Evolutionary conservation across 2,329 filamentous ascomycete genomes (phyloP).

Genomic region (Xylaria sp.): DNA sequence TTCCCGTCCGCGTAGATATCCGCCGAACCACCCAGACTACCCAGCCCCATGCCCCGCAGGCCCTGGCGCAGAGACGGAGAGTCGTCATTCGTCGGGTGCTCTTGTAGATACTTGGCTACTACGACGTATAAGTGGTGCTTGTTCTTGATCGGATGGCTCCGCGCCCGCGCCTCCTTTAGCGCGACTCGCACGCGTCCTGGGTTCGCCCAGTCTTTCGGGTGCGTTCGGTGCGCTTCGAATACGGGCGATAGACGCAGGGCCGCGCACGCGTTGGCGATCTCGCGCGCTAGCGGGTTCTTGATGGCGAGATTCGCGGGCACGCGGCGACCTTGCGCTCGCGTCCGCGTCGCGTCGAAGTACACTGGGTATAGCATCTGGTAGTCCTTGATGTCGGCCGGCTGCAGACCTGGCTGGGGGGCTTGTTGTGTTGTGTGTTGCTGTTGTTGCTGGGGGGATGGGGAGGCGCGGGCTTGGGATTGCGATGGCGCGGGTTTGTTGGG

Average conservation of each 20-base stretch:
- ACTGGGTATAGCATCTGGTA: conserved; percentile 94
- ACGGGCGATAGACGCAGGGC: conserved; percentile 76
- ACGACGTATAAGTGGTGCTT: conserved; percentile 90
- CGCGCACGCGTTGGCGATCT: conserved; percentile 87
- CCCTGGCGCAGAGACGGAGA: conserved; percentile 69
- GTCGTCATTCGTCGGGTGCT: conserved; percentile 79
- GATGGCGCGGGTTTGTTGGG: conserved; percentile 49
- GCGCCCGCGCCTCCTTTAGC: conserved; percentile 61
- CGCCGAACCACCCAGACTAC: conserved; percentile 76
- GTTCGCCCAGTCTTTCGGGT: conserved; percentile 98
- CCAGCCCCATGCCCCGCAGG: conserved; percentile 39
- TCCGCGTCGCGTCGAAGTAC: conserved; percentile 86
- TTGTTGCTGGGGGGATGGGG: conserved; percentile 51
- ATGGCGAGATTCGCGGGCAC: conserved; percentile 79
- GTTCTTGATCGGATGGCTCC: conserved; percentile 64
- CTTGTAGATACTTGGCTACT: conserved; percentile 78
- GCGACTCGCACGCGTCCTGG: conserved; percentile 87
- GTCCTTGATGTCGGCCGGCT: conserved; percentile 71
- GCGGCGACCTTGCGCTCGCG: conserved; percentile 81
- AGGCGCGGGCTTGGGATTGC: conserved; percentile 39
- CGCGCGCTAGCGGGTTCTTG: conserved; percentile 84
- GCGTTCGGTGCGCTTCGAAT: conserved; percentile 89
- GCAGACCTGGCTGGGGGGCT: conserved; percentile 52
- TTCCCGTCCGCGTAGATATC: conserved; percentile 70
- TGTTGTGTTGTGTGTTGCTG: conserved; percentile 31